Percentiles rank a stretch among this genome's conserved stretches.
phyloP scores from a whole-genome alignment of 495 filamentous ascomycete species.

The Talaromyces thailandensis region DNA sequence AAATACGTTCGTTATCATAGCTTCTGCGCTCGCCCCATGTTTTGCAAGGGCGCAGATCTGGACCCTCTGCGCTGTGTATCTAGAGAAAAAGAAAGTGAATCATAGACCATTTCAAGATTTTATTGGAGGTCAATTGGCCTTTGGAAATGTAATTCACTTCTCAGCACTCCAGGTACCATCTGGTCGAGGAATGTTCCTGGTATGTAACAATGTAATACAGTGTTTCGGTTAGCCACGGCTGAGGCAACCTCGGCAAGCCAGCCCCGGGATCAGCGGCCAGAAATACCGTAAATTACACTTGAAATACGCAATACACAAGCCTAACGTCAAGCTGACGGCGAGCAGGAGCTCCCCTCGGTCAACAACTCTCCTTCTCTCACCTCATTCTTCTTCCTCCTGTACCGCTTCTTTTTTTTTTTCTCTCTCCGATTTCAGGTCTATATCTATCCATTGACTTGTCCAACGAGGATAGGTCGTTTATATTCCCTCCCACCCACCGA shows the following conservation, averaged over 20 bases:
- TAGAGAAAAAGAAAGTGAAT: neutral
- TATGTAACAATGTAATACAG: neutral
- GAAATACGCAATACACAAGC: neutral
- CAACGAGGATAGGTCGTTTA: neutral
- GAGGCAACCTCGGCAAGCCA: neutral
- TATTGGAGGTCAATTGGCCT: neutral
- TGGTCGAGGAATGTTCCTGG: neutral
- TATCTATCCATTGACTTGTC: neutral
- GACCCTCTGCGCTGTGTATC: neutral
- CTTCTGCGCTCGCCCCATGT: neutral
- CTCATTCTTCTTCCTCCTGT: neutral
- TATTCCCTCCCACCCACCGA: neutral
- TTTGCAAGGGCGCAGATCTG: neutral
- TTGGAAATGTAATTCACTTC: neutral
- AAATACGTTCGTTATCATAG: neutral
- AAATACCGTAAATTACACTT: neutral
- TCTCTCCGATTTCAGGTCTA: neutral
- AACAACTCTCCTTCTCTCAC: neutral
- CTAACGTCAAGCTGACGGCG: neutral
- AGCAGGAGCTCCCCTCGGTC: neutral
- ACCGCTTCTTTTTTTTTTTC: neutral
- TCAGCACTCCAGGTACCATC: neutral
- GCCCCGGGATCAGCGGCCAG: neutral
- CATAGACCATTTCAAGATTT: neutral
- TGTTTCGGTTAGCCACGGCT: slow-evolving; percentile 4